Base-by-base conservation (phyloP, 257 asterid species). In the Solanum bukasovii region DNA sequence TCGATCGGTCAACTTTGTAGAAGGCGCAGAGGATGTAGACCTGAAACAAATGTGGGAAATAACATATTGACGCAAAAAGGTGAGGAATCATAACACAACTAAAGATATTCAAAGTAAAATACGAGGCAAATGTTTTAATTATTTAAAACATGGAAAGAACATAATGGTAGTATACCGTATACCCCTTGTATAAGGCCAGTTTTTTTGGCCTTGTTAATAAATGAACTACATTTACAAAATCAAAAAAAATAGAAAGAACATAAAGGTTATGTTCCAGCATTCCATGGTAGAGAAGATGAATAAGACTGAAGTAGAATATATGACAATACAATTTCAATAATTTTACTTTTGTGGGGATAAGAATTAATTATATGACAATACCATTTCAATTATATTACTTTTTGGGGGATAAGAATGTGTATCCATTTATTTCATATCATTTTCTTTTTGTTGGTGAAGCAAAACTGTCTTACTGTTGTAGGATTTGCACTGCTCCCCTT, bases 1-100 rank as follows among this genome's bases (percentile, higher is more conserved):
- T 87, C 86, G 88, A 29, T 91, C 86, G 14, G 90, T 84, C 27
- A 94, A 84, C 87, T 88, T 92, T 35, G 71, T 35, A 87, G 67
- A 73, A 86, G 90, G 87, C 90, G 84, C 93, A 88, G 90, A 89
- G 86, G 88, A 23, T 4, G 91, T 87, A n/a, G 94, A 73, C 96
- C 99, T 96, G 92, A 84, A 90, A 85, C 49, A 72, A 75, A 18
- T 27, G 63, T 86, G 84, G 61, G 21, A 79, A 52, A n/a, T 81
- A 46, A 46, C 38, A 81, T 27, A 29, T 29, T 34, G 29, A 63
- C 9, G 33, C 18, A 61, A 59, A 42, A 81, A 16, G 68, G 42
- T 29, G 29, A 81, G 68, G 68, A 29, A 81, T 46, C 85, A 81
- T 49, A 16, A 81, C 27, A 81, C 11, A 18, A 29, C 1, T 27